A percentile compares a stretch with the other conserved stretches of the same genome.
Conservation (phyloP, 768 basidiomycete species). For the Suillus variegatus region DNA sequence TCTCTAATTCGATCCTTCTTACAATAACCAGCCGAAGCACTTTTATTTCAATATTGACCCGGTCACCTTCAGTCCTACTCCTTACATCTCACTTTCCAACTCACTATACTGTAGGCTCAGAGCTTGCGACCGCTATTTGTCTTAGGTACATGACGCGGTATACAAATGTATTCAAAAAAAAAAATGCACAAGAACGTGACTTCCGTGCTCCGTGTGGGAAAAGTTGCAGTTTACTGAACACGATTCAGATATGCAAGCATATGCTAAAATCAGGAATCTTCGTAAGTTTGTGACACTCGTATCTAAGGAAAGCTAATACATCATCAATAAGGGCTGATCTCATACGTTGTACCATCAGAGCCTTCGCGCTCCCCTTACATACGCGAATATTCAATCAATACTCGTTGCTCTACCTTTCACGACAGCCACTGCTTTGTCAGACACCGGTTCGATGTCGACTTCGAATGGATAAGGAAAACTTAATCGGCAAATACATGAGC, state of each 20-base stretch:
- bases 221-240: too few relatives aligned
- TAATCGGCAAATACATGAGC: not conserved
- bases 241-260: not conserved
- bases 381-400: not conserved
- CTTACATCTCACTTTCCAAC: too few relatives aligned
- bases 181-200: too few relatives aligned
- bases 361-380: not conserved
- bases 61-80: too few relatives aligned
- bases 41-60: too few relatives aligned
- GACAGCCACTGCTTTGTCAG: conserved; percentile 10
- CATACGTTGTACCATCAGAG: not conserved
- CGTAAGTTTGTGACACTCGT: not conserved
- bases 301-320: not conserved
- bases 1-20: too few relatives aligned
- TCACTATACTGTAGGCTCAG: too few relatives aligned
- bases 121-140: too few relatives aligned
- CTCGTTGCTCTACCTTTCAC: conserved; percentile 8
- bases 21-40: too few relatives aligned
- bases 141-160: too few relatives aligned
- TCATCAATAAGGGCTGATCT: not conserved
- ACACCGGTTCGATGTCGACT: conserved; percentile 14
- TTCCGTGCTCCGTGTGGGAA: too few relatives aligned
- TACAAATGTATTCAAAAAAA: too few relatives aligned
- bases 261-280: not conserved
- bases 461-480: conserved; percentile 16